phyloP scores from a whole-genome alignment of 306 rosid genomes.

The Rosa chinensis region DNA sequence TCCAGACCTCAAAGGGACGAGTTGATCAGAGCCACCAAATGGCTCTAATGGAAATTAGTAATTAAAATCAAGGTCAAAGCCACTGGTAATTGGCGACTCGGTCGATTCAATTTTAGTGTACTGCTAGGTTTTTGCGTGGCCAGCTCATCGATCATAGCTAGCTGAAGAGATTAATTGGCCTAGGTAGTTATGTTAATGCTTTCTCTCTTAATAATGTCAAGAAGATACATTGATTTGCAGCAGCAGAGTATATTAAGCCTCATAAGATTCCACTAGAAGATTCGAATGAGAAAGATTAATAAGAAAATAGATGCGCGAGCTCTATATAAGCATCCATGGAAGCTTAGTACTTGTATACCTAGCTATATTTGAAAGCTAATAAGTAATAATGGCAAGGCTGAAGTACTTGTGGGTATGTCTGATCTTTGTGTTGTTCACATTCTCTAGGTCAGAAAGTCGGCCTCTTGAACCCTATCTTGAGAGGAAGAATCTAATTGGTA shows the following conservation, averaged over 20 bases:
- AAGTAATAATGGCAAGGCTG: constrained; percentile 19
- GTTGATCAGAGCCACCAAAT: background rate
- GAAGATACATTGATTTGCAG: background rate
- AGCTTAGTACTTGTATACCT: background rate
- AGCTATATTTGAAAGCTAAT: constrained; percentile 4
- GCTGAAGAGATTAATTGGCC: constrained; percentile 4
- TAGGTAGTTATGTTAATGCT: background rate
- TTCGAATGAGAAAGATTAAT: background rate
- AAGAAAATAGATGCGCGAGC: background rate
- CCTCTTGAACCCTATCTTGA: background rate
- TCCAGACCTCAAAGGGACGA: constrained; percentile 10
- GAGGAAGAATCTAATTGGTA: background rate
- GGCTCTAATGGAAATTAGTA: background rate
- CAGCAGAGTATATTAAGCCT: background rate
- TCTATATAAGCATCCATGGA: background rate
- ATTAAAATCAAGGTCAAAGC: background rate
- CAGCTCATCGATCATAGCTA: too few species aligned
- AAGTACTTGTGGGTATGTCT: background rate
- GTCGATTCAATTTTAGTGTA: background rate
- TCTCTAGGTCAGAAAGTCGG: constrained; percentile 8
- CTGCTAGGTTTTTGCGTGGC: background rate
- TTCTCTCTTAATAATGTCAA: background rate
- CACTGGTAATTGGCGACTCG: background rate
- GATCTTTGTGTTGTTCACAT: background rate
- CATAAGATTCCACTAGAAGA: constrained; percentile 6